Evolutionary conservation across 1,139 yeast genomes (phyloP), one percentile per base, ranked within the genome.

Genomic region (Lodderomyces orthopsilosis): DNA sequence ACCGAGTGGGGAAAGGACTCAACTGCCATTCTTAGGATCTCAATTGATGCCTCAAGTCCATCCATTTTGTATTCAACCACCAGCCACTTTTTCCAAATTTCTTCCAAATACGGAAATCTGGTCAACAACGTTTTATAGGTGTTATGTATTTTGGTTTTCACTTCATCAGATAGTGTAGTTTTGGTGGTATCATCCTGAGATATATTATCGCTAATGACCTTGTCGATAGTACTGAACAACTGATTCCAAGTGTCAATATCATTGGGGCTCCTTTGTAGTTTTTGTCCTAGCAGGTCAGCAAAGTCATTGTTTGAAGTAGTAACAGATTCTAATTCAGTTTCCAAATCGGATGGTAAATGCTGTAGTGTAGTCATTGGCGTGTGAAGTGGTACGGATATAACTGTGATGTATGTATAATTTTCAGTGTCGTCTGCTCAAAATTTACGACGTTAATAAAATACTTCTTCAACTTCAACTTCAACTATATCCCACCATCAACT

Each of bases 71-170:
- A 79, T 44, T 72, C 78, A 3, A 82, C 56, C 0, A 81, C 68
- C 48, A 75, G 76, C 57, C 73, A 81, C 45, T 71, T 68, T 55
- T 76, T 79, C 91, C 93, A 85, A 51, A 76, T 74, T 4, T 70
- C 74, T n/a, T 71, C 67, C 35, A 80, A 62, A 46, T 77, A 70
- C 0, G 91, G 91, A 51, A 74, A 83, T 41, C 75, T 59, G 0
- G 62, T 49, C 22, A 84, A 57, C 4, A 83, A 56, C 18, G 65
- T 65, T 4, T 41, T 15, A 47, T 66, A 70, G 17, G 53, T 43
- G 4, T 46, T 43, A 27, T 51, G 40, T 0, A 61, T 55, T n/a
- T 51, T 49, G 10, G 28, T 35, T 43, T 63, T 65, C 41, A 63
- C 56, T 14, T 54, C 60, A 6, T 45, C 33, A 18, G 54, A 43